Conservation (phyloP, 2,329 filamentous ascomycete species). For the Leptographium flavum region DNA sequence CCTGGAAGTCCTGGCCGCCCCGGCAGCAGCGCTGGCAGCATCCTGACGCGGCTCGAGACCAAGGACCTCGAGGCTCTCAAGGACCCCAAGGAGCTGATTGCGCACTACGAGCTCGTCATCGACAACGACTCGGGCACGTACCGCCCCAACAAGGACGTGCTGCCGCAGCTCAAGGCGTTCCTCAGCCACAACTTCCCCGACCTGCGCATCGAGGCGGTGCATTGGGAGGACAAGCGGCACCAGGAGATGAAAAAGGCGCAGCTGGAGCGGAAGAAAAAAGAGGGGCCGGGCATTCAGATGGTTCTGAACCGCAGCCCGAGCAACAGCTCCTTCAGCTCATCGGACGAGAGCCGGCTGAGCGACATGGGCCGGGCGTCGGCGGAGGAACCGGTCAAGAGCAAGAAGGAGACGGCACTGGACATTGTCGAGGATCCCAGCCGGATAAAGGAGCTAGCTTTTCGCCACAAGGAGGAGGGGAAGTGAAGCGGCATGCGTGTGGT, state of each 20-base stretch:
- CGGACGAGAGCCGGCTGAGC: conserved; percentile 33
- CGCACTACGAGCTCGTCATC: conserved; percentile 75
- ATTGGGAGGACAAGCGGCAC: conserved; percentile 67
- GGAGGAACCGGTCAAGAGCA: conserved; percentile 22
- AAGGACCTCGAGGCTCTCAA: too few species aligned
- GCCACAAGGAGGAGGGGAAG: neutral
- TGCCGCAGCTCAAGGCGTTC: conserved; percentile 59
- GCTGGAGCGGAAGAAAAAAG: conserved; percentile 55
- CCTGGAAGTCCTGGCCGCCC: too few species aligned
- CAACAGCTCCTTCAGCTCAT: conserved; percentile 34
- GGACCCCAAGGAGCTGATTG: conserved; percentile 26
- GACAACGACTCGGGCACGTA: conserved; percentile 96
- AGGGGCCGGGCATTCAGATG: conserved; percentile 33
- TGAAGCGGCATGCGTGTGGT: neutral
- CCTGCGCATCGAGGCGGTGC: conserved; percentile 56
- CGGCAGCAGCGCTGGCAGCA: too few species aligned
- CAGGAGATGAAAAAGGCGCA: conserved; percentile 63
- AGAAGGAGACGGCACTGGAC: conserved; percentile 36
- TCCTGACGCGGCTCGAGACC: too few species aligned
- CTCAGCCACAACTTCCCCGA: conserved; percentile 62
- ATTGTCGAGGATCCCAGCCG: conserved; percentile 34
- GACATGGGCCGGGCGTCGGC: conserved; percentile 21
- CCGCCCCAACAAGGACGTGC: conserved; percentile 62
- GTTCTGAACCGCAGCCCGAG: conserved; percentile 42
- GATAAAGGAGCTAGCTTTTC: conserved; percentile 20